These are phyloP conservation scores for Leptographium radiaticola DNA, from an alignment of 2,329 filamentous ascomycete genomes.

Conservation along the genomic window DNA sequence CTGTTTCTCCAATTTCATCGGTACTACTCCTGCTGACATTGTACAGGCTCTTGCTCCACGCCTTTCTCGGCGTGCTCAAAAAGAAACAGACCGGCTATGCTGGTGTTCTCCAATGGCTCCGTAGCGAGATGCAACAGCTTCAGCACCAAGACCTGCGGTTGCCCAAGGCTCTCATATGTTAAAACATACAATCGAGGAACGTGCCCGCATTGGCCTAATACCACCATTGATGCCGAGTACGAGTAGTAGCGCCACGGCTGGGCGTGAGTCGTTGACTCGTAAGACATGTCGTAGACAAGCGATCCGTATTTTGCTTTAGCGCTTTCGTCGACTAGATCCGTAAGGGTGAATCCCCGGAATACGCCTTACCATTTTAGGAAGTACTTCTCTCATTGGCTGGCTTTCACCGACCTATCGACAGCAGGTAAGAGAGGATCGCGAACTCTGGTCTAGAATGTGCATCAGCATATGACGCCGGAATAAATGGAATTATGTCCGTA, in stretches of 20 bases:
- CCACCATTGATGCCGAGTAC: too few relatives aligned
- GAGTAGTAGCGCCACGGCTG: too few relatives aligned
- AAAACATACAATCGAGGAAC: too few relatives aligned
- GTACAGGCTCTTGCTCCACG: constrained; percentile 50
- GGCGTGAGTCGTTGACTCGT: too few relatives aligned
- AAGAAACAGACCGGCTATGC: constrained; percentile 59
- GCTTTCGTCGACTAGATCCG: neutral
- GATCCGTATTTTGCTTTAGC: too few relatives aligned
- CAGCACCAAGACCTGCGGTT: constrained; percentile 10
- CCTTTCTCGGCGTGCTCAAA: constrained; percentile 55
- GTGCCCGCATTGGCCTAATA: too few relatives aligned
- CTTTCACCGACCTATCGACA: neutral
- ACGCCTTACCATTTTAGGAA: neutral
- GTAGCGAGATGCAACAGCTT: constrained; percentile 28
- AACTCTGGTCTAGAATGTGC: neutral
- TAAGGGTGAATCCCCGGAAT: neutral
- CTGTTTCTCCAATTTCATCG: constrained; percentile 18
- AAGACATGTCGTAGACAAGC: too few relatives aligned
- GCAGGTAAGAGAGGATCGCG: neutral
- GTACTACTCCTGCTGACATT: neutral
- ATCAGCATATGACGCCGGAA: neutral
- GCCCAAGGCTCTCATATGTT: neutral
- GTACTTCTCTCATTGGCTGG: neutral
- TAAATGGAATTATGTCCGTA: neutral
- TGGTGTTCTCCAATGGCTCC: constrained; percentile 56